A percentile compares a stretch with the other conserved stretches of the same genome.
These are phyloP conservation scores for Chenopodium suecicum DNA, from an alignment of 148 eudicot species.

Conservation along the genomic window DNA sequence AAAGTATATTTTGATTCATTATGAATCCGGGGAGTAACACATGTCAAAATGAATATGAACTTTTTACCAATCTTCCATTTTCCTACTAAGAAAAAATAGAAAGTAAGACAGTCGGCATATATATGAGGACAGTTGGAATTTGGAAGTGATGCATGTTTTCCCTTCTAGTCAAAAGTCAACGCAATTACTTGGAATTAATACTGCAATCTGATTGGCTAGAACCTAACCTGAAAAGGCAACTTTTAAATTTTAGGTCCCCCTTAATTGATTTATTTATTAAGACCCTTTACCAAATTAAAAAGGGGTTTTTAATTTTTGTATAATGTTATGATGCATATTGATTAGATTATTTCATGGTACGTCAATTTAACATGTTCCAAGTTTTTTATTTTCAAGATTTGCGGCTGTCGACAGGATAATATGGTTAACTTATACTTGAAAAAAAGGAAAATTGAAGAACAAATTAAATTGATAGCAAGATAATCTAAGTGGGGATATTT, in stretches of 20 bases:
- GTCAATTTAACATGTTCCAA: not conserved
- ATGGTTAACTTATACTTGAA: too few species aligned
- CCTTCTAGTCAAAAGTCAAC: constrained; percentile 21
- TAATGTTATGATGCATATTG: not conserved
- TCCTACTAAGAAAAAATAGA: not conserved
- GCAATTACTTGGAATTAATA: not conserved
- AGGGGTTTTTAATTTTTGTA: not conserved
- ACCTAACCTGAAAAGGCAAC: not conserved
- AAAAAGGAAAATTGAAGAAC: not conserved
- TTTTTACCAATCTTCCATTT: too few species aligned
- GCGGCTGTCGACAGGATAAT: constrained; percentile 28
- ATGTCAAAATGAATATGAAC: too few species aligned
- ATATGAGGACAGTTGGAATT: not conserved
- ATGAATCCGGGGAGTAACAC: too few species aligned
- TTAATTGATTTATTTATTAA: too few species aligned
- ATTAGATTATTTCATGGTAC: not conserved
- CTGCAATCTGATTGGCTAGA: constrained; percentile 17
- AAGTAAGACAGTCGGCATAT: constrained; percentile 1
- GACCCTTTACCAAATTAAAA: not conserved
- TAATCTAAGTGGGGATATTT: constrained; percentile 17
- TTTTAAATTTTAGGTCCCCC: not conserved
- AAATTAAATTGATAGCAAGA: not conserved
- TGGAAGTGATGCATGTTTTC: constrained; percentile 10
- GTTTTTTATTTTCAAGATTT: constrained; percentile 16
- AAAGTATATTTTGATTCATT: too few species aligned